Conservation (phyloP, 2,329 filamentous ascomycete species). For the Didymella keratinophila region DNA sequence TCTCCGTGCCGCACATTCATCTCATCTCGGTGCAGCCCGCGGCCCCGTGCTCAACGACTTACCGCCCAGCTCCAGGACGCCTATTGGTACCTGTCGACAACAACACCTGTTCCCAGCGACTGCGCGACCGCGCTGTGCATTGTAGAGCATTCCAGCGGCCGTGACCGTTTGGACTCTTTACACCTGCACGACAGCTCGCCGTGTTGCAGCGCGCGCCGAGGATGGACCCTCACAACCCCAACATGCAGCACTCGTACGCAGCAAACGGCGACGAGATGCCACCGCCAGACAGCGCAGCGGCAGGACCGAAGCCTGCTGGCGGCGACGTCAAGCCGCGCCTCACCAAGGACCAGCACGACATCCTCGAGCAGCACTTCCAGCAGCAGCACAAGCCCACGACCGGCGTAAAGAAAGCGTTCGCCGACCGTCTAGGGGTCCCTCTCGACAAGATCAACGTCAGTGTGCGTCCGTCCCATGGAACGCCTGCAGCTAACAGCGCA, state of each 20-base stretch:
- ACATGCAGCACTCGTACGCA: conserved; percentile 34
- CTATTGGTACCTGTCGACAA: conserved; percentile 11
- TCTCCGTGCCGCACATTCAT: conserved; percentile 19
- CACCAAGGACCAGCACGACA: conserved; percentile 62
- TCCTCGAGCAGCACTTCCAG: conserved; percentile 59
- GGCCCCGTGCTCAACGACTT: conserved; percentile 26
- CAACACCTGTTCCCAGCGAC: conserved; percentile 21
- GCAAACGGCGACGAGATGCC: conserved; percentile 23
- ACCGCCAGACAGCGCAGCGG: conserved; percentile 29
- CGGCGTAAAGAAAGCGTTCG: conserved; percentile 59
- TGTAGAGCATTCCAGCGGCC: conserved; percentile 5
- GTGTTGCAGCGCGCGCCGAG: conserved; percentile 38
- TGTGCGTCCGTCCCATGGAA: conserved; percentile 19
- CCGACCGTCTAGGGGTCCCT: conserved; percentile 57
- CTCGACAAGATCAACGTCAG: conserved; percentile 63
- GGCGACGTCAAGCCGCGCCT: conserved; percentile 60
- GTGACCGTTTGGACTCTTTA: conserved; percentile 22
- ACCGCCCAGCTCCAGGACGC: conserved; percentile 13
- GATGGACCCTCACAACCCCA: conserved; percentile 39
- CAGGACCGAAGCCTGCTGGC: conserved; percentile 36
- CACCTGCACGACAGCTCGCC: conserved; percentile 21
- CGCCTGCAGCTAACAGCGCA: conserved; percentile 39
- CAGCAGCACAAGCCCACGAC: conserved; percentile 60
- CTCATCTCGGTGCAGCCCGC: conserved; percentile 22
- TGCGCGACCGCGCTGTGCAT: conserved; percentile 13